Conservation (phyloP, 305 asterid genomes). For the Petunia hybrid region DNA sequence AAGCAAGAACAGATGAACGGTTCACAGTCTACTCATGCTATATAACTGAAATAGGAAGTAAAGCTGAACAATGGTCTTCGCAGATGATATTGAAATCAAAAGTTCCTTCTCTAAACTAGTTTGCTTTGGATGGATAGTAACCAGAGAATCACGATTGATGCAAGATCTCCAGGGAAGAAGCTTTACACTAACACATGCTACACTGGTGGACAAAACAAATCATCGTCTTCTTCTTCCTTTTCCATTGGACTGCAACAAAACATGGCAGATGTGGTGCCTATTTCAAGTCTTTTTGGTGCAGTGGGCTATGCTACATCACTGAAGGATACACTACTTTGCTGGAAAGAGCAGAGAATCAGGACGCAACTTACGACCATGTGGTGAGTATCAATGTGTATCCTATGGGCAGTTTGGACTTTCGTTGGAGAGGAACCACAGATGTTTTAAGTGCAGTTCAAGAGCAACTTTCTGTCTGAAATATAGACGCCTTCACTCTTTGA, state of each 20-base stretch:
- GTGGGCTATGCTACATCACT: not conserved
- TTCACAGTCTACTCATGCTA: not conserved
- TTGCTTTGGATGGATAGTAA: too few relatives aligned
- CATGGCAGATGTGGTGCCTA: not conserved
- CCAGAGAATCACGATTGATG: not conserved
- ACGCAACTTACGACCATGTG: not conserved
- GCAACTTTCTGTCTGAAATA: too few relatives aligned
- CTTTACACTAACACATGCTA: not conserved
- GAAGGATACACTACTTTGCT: not conserved
- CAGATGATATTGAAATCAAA: not conserved
- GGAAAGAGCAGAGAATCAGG: not conserved
- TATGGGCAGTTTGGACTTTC: too few relatives aligned
- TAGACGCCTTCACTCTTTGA: too few relatives aligned
- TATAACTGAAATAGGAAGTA: not conserved
- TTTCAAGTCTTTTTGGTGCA: not conserved
- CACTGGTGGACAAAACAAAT: not conserved
- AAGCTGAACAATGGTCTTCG: not conserved
- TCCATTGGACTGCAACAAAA: not conserved
- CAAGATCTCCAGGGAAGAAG: not conserved
- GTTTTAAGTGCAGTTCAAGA: too few relatives aligned
- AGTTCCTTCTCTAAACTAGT: not conserved
- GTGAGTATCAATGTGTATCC: not conserved
- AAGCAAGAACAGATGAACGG: not conserved
- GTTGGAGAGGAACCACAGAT: too few relatives aligned
- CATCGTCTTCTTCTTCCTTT: not conserved